Conservation (phyloP, 164 flowering plant genomes). For the Macadamia integrifolia region DNA sequence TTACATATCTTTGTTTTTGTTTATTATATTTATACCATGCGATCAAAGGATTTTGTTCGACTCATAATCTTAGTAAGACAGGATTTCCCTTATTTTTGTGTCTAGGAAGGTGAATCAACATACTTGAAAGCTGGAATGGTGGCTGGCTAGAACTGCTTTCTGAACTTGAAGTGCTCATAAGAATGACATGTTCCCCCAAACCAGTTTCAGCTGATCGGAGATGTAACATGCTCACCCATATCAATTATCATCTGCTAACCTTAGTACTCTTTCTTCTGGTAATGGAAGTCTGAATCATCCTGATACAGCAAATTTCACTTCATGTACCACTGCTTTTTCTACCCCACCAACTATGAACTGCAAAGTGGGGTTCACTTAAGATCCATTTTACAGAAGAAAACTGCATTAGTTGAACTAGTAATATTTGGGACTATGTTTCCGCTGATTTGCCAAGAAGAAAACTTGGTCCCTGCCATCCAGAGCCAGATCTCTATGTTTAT, state of each 20-base stretch:
- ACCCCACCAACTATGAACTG: conserved; percentile 23
- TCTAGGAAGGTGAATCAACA: background rate
- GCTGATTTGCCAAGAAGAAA: too few species aligned
- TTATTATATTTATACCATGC: too few species aligned
- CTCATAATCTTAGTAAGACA: background rate
- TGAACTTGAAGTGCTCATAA: conserved; percentile 3
- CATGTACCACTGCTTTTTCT: conserved; percentile 13
- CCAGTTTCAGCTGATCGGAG: conserved; percentile 22
- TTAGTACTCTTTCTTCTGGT: conserved; percentile 15
- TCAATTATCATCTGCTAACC: conserved; percentile 22
- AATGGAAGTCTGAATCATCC: conserved; percentile 21
- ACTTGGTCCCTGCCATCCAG: too few species aligned
- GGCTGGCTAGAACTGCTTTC: conserved; percentile 20
- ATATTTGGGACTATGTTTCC: too few species aligned
- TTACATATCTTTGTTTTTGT: too few species aligned
- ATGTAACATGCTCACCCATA: conserved; percentile 21
- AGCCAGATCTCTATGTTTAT: background rate
- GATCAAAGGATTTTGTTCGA: too few species aligned
- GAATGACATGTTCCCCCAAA: conserved; percentile 15
- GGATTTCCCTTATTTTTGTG: background rate
- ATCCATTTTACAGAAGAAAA: background rate
- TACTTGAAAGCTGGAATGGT: conserved; percentile 13
- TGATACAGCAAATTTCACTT: conserved; percentile 12
- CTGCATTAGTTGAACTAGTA: background rate
- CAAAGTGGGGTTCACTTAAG: background rate